These are phyloP conservation scores for Schizothecium vesticola DNA, from an alignment of 495 filamentous ascomycete genomes.

Conservation along the genomic window DNA sequence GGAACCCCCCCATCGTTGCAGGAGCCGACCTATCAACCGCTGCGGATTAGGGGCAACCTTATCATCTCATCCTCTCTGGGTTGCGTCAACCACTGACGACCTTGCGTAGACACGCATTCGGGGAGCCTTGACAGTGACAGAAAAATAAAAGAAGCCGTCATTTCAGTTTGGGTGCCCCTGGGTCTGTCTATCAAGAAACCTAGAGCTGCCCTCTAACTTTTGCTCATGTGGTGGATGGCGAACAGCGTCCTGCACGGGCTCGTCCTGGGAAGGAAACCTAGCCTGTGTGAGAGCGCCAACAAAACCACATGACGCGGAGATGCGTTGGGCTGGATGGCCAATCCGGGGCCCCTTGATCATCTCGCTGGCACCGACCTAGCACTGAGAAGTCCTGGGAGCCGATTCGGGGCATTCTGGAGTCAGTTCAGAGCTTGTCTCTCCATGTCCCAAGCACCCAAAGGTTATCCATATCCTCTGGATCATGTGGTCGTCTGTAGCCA, in stretches of 20 bases:
- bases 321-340: constrained; percentile 4
- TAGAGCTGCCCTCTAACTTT: not conserved
- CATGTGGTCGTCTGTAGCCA: no score
- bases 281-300: constrained; percentile 4
- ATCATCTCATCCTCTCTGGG: not conserved
- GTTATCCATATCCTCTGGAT: no score
- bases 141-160: not conserved
- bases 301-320: constrained; percentile 7
- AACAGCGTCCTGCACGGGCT: not conserved
- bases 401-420: not conserved
- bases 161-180: not conserved
- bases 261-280: not conserved
- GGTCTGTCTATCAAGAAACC: not conserved
- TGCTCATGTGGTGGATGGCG: not conserved
- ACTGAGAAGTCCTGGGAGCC: no score
- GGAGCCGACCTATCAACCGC: constrained; percentile 11
- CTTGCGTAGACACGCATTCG: not conserved
- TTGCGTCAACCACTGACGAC: not conserved
- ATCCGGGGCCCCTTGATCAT: not conserved
- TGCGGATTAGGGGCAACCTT: constrained; percentile 9
- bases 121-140: not conserved
- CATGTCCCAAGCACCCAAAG: no score
- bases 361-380: not conserved
- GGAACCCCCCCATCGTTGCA: constrained; percentile 1
- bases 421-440: no score